Conservation (phyloP, 371 early-diverging fungal species). For the Lichtheimia ornata region DNA sequence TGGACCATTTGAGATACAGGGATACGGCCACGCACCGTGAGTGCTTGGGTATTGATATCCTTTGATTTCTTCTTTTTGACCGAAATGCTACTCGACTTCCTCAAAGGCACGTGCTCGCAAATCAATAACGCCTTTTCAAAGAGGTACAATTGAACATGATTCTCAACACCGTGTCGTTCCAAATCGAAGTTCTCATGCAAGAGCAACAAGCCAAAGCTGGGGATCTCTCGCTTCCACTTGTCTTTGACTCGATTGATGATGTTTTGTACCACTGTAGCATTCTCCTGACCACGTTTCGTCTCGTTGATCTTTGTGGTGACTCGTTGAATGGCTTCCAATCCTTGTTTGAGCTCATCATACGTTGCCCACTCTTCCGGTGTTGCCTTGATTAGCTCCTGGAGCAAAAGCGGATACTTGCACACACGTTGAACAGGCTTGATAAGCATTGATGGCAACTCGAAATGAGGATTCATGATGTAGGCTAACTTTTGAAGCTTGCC, state of each 20-base stretch:
- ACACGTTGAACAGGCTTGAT: constrained; percentile 97
- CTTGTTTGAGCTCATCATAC: constrained; percentile 69
- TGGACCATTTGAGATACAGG: constrained; percentile 79
- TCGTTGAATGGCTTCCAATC: constrained; percentile 78
- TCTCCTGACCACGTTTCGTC: constrained; percentile 84
- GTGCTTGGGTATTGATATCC: background rate
- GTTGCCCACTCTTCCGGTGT: constrained; percentile 73
- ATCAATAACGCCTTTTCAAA: constrained; percentile 89
- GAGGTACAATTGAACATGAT: constrained; percentile 78
- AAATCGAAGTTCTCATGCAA: constrained; percentile 85
- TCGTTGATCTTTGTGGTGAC: constrained; percentile 92
- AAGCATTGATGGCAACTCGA: constrained; percentile 86
- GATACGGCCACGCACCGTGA: constrained; percentile 74
- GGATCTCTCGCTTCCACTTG: constrained; percentile 16
- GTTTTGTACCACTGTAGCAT: constrained; percentile 69
- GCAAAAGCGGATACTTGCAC: constrained; percentile 93
- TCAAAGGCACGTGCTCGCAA: constrained; percentile 59
- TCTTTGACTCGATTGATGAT: constrained; percentile 70
- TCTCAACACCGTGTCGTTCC: constrained; percentile 77
- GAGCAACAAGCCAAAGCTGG: constrained; percentile 45
- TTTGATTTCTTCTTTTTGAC: constrained; percentile 35
- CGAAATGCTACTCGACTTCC: constrained; percentile 40
- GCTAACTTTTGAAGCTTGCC: constrained; percentile 52
- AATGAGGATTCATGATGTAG: constrained; percentile 78
- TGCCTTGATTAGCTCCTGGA: constrained; percentile 83